These are phyloP conservation scores for Pseudoneurospora amorphoporcata DNA, from an alignment of 495 filamentous ascomycete genomes.

Conservation along the genomic window DNA sequence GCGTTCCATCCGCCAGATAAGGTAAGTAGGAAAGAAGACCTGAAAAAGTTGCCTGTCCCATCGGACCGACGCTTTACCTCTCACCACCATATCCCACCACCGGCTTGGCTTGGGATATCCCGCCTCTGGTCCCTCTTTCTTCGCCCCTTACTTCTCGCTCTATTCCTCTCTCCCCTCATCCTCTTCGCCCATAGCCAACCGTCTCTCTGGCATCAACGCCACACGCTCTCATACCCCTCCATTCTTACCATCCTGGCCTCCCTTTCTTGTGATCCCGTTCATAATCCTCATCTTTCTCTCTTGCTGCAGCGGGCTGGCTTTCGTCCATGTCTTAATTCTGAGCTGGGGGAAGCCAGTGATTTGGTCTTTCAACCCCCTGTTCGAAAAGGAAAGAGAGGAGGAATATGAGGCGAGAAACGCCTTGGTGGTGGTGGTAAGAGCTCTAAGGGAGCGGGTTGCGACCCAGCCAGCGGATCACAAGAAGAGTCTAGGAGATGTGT, in stretches of 20 bases:
- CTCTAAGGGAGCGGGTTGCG: background rate
- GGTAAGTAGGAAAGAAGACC: background rate
- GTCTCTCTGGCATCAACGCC: background rate
- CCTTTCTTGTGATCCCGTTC: background rate
- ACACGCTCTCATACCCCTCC: background rate
- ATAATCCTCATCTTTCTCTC: background rate
- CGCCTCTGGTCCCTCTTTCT: background rate
- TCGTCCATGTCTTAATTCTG: background rate
- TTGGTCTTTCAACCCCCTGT: background rate
- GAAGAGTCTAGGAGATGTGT: background rate
- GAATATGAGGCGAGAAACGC: background rate
- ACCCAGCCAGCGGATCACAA: background rate
- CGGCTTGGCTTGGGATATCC: background rate
- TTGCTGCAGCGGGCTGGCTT: background rate
- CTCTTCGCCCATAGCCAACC: background rate
- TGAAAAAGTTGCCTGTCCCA: background rate
- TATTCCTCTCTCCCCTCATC: background rate
- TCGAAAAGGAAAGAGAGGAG: background rate
- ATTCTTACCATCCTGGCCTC: background rate
- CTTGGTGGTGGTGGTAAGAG: background rate
- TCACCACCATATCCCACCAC: background rate
- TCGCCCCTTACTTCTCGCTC: background rate
- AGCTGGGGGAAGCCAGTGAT: background rate
- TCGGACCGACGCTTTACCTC: background rate
- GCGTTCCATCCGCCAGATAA: background rate